Evolutionary conservation across 202 grass and related monocot species (phyloP).

Genomic region (Digitaria exilis): DNA sequence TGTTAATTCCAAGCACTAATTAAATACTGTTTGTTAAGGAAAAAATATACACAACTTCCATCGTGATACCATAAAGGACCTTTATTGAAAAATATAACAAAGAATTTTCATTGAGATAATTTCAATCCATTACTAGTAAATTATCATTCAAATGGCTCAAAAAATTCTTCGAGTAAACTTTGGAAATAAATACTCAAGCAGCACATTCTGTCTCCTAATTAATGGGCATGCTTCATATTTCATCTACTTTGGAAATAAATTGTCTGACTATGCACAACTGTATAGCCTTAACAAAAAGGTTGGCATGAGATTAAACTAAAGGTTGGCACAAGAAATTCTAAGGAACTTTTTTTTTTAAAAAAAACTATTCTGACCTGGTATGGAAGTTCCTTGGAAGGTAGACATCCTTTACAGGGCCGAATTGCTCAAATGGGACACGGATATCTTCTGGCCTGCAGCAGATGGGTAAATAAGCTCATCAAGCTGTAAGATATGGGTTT

Average conservation of each 20-base stretch:
- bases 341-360: neutral
- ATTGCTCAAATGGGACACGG: constrained; percentile 67
- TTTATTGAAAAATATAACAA: neutral
- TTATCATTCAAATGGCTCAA: neutral
- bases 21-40: too few relatives aligned
- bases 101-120: neutral
- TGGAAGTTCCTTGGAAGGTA: constrained; percentile 90
- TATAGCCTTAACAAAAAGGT: neutral
- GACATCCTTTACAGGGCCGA: constrained; percentile 74
- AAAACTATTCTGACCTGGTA: constrained; percentile 49
- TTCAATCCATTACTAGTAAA: constrained; percentile 1
- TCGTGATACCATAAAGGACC: neutral
- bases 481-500: neutral
- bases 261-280: neutral
- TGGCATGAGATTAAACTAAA: neutral
- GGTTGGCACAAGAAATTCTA: neutral
- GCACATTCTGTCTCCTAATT: neutral
- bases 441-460: constrained; percentile 68
- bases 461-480: constrained; percentile 10
- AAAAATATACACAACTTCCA: neutral
- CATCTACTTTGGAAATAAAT: neutral
- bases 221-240: neutral
- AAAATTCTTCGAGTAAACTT: neutral
- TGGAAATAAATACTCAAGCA: neutral
- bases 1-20: constrained; percentile 22